A percentile compares a stretch with the other conserved stretches of the same genome.
phyloP scores from a whole-genome alignment of 805 yeast species.

The Blastobotrys parvus region DNA sequence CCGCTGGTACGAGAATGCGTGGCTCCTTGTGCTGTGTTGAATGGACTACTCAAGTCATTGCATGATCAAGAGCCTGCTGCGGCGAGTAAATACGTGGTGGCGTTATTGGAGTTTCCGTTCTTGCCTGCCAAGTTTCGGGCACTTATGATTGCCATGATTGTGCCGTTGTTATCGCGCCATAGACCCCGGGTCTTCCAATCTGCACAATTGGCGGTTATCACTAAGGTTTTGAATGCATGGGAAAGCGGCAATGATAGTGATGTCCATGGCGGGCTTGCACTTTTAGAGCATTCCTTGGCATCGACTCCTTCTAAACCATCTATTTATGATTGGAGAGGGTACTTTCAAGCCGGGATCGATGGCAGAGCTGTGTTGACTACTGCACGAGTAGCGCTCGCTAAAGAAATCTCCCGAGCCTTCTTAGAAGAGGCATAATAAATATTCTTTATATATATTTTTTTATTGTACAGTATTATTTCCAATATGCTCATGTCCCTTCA shows the following conservation, averaged over 20 bases:
- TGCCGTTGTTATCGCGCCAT: constrained; percentile 11
- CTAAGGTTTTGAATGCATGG: constrained; percentile 20
- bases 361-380: constrained; percentile 12
- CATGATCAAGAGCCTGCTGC: constrained; percentile 6
- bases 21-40: constrained; percentile 27
- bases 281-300: constrained; percentile 13
- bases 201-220: constrained; percentile 12
- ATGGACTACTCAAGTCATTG: constrained; percentile 9
- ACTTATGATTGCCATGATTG: constrained; percentile 14
- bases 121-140: constrained; percentile 19
- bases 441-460: too few relatives aligned
- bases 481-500: not conserved
- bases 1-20: constrained; percentile 22
- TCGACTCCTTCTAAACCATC: not conserved
- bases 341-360: constrained; percentile 4
- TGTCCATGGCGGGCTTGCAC: constrained; percentile 7
- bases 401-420: constrained; percentile 20
- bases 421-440: constrained; percentile 13
- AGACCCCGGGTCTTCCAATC: constrained; percentile 12
- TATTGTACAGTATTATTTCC: too few relatives aligned
- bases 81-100: constrained; percentile 17
- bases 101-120: constrained; percentile 23
- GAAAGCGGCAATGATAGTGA: constrained; percentile 10
- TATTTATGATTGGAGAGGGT: constrained; percentile 17
- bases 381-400: constrained; percentile 15